Conservation (phyloP, 768 basidiomycete genomes). For the Trametes gibbosa region DNA sequence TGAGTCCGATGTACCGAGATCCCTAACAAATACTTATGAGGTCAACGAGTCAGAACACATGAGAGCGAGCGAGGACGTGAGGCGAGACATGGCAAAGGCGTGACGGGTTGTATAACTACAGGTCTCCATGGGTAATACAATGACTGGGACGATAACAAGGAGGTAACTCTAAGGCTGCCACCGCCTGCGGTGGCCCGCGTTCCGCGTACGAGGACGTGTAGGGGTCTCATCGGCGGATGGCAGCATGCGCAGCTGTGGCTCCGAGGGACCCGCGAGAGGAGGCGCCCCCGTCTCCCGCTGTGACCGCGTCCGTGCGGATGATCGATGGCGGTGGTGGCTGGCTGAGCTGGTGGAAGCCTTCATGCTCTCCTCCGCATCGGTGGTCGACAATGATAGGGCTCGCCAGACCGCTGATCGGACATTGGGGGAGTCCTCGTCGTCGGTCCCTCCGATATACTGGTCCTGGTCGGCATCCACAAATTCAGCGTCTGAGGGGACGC, state of each 20-base stretch:
- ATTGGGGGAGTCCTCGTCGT: conserved; percentile 22
- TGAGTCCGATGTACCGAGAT: conserved; percentile 5
- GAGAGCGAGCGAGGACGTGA: neutral
- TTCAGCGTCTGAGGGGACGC: conserved; percentile 45
- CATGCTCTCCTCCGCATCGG: conserved; percentile 9
- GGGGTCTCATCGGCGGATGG: conserved; percentile 53
- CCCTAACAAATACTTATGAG: neutral
- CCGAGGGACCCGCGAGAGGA: conserved; percentile 20
- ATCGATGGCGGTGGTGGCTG: conserved; percentile 10
- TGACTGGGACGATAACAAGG: neutral
- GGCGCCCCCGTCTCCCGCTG: conserved; percentile 1
- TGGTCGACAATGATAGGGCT: neutral
- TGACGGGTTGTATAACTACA: conserved; percentile 35
- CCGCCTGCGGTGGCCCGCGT: conserved; percentile 44
- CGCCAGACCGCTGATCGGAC: conserved; percentile 3
- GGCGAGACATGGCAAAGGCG: neutral
- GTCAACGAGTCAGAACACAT: neutral
- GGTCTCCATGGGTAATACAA: neutral
- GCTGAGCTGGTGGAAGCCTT: conserved; percentile 12
- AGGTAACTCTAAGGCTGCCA: conserved; percentile 45
- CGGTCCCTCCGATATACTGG: conserved; percentile 36
- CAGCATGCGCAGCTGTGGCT: conserved; percentile 36
- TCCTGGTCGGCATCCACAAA: conserved; percentile 62
- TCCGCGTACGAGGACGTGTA: conserved; percentile 56
- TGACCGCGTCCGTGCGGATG: conserved; percentile 4